Percentiles rank a stretch among this genome's conserved stretches.
Evolutionary conservation across 2,329 filamentous ascomycete species (phyloP).

Genomic region (Diaporthe amygdali): DNA sequence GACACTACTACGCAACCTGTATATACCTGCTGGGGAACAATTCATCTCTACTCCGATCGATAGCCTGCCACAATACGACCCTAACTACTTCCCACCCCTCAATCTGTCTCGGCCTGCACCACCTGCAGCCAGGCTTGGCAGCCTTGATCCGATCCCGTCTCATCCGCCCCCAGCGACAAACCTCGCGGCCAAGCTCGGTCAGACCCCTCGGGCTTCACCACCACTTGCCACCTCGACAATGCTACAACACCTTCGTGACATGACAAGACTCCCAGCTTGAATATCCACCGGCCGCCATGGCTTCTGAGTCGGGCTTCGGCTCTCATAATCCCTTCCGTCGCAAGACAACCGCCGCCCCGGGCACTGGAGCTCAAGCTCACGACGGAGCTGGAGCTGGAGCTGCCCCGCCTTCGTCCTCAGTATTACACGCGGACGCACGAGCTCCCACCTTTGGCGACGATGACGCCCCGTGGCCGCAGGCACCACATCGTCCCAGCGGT

Average conservation of each 20-base stretch:
- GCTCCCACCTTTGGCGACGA: neutral
- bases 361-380: slow-evolving; percentile 9
- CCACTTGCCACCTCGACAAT: neutral
- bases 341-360: slow-evolving; percentile 35
- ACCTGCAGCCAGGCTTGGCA: slow-evolving; percentile 10
- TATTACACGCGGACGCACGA: slow-evolving; percentile 13
- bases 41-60: neutral
- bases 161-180: neutral
- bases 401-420: slow-evolving; percentile 22
- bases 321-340: slow-evolving; percentile 61
- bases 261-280: slow-evolving; percentile 12
- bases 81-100: neutral
- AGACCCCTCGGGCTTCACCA: neutral
- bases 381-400: slow-evolving; percentile 17
- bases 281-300: slow-evolving; percentile 36
- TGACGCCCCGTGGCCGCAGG: slow-evolving; percentile 1
- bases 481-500: slow-evolving; percentile 34
- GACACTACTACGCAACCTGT: slow-evolving; percentile 7
- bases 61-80: neutral
- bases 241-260: slow-evolving; percentile 5
- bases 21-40: neutral
- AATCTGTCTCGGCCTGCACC: slow-evolving; percentile 1
- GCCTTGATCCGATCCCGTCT: slow-evolving; percentile 7
- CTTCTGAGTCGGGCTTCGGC: slow-evolving; percentile 39
- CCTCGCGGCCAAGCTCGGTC: no score